phyloP scores from a whole-genome alignment of 805 yeast genomes.

The Starmera dryadoides region DNA sequence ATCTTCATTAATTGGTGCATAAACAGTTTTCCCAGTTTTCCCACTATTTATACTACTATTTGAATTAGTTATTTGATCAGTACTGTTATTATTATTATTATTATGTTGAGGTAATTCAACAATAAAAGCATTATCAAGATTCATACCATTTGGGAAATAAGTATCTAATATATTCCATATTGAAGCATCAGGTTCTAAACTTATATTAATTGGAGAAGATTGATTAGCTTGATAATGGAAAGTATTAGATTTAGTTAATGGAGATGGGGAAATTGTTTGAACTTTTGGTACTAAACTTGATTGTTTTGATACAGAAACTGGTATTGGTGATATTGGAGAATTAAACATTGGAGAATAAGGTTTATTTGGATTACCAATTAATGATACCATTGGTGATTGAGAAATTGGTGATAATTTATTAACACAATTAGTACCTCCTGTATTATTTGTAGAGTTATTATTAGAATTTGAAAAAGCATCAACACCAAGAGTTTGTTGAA shows the following conservation, averaged over 20 bases:
- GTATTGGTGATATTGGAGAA: slow-evolving; percentile 20
- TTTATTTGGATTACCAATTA: neutral
- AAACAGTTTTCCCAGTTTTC: too few species aligned
- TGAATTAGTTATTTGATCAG: neutral
- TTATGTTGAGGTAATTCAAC: slow-evolving; percentile 35
- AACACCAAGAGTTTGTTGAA: too few species aligned
- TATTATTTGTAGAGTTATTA: neutral
- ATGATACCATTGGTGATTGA: neutral
- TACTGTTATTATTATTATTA: slow-evolving; percentile 2
- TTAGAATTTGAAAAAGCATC: too few species aligned
- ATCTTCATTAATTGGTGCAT: slow-evolving; percentile 15
- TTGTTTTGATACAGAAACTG: slow-evolving; percentile 11
- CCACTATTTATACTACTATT: slow-evolving; percentile 4
- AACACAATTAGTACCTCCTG: slow-evolving; percentile 1
- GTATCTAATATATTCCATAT: slow-evolving; percentile 53
- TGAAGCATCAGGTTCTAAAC: slow-evolving; percentile 52
- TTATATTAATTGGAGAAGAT: slow-evolving; percentile 11
- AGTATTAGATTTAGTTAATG: slow-evolving; percentile 3
- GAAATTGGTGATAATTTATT: neutral
- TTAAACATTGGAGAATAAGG: slow-evolving; percentile 2
- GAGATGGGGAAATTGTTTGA: neutral
- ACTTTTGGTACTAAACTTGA: slow-evolving; percentile 3
- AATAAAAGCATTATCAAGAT: slow-evolving; percentile 54
- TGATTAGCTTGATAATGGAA: neutral
- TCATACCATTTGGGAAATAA: slow-evolving; percentile 63